Percentiles rank a stretch among this genome's conserved stretches.
Conservation (phyloP, 2,329 filamentous ascomycete genomes). For the Botrytis fabae region DNA sequence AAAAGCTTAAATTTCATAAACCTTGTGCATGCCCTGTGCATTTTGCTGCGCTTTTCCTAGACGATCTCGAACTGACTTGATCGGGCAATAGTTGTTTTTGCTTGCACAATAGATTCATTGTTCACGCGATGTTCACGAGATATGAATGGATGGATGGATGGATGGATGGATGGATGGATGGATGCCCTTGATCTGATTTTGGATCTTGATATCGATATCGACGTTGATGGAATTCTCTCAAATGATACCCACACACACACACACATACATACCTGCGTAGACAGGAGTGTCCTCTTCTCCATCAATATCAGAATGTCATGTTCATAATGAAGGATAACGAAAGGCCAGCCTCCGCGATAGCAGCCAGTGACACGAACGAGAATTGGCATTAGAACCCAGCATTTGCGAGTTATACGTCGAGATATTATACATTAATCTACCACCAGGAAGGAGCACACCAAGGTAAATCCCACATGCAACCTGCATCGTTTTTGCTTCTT, state of each 20-base stretch:
- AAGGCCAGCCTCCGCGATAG: neutral
- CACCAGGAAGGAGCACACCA: too few relatives aligned
- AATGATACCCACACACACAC: neutral
- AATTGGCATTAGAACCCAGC: neutral
- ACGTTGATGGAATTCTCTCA: neutral
- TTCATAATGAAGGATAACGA: constrained; percentile 3
- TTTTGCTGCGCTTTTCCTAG: neutral
- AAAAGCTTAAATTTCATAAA: constrained; percentile 18
- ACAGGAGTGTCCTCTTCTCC: neutral
- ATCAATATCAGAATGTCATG: constrained; percentile 12
- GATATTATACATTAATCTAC: neutral
- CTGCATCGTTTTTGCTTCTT: neutral
- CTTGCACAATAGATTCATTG: neutral
- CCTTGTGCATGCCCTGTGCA: neutral
- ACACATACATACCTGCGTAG: neutral
- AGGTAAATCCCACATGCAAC: neutral
- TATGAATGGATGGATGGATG: neutral
- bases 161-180: neutral
- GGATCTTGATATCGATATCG: neutral
- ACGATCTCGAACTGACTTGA: neutral
- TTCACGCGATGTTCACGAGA: neutral
- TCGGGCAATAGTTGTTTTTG: neutral
- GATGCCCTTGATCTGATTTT: neutral
- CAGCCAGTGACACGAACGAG: neutral
- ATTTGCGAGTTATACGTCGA: neutral